Evolutionary conservation across 179 eudicot genomes (phyloP).

Genomic region (Monotropa hypopitys): DNA sequence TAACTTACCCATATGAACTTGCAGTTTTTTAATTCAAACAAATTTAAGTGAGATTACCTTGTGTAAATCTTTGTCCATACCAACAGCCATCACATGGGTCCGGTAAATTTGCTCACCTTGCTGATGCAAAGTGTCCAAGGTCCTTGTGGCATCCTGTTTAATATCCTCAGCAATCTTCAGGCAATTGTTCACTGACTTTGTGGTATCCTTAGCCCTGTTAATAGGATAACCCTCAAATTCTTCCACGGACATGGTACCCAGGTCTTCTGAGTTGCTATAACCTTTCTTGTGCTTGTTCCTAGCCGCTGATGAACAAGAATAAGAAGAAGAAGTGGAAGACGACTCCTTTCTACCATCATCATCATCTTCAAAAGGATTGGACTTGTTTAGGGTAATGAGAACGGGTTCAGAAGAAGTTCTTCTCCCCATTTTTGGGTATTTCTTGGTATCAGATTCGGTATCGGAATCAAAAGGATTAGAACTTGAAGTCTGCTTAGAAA

Average conservation of each 20-base stretch:
- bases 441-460: constrained; percentile 11
- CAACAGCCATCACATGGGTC: constrained; percentile 68
- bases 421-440: constrained; percentile 18
- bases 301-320: constrained; percentile 6
- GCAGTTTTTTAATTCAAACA: background rate
- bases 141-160: constrained; percentile 54
- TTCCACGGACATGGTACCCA: constrained; percentile 71
- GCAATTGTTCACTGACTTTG: constrained; percentile 58
- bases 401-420: constrained; percentile 62
- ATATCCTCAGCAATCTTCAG: constrained; percentile 79
- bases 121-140: constrained; percentile 81
- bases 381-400: constrained; percentile 17
- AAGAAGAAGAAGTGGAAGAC: background rate
- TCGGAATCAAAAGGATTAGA: constrained; percentile 22
- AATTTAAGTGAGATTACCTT: constrained; percentile 32
- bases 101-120: constrained; percentile 94
- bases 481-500: constrained; percentile 13
- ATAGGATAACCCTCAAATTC: constrained; percentile 77
- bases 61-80: constrained; percentile 65
- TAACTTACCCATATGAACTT: background rate
- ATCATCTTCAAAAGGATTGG: constrained; percentile 9
- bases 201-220: constrained; percentile 62
- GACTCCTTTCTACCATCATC: constrained; percentile 15
- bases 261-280: constrained; percentile 28
- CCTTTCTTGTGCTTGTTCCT: constrained; percentile 23